phyloP scores from a whole-genome alignment of 305 asterid genomes.

The Solanum chacoense region DNA sequence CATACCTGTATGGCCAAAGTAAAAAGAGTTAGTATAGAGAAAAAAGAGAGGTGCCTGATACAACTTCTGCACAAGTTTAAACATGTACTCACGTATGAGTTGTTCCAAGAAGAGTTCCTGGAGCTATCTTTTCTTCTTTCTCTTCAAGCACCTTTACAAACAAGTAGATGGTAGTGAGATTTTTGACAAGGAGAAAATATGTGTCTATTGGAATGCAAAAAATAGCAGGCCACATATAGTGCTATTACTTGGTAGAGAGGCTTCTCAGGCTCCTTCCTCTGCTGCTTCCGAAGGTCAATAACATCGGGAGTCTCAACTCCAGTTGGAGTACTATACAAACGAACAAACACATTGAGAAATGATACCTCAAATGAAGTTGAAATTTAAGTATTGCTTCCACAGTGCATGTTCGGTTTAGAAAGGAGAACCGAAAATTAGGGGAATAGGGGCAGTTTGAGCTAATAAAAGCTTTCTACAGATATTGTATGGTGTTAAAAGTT shows the following conservation, averaged over 20 bases:
- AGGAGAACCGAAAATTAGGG: not conserved
- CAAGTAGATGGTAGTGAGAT: not conserved
- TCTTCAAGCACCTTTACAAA: conserved; percentile 76
- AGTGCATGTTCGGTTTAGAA: not conserved
- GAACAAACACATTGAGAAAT: conserved; percentile 5
- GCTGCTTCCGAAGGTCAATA: conserved; percentile 97
- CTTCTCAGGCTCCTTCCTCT: conserved; percentile 94
- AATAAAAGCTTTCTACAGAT: not conserved
- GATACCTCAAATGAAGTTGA: not conserved
- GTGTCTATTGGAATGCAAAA: not conserved
- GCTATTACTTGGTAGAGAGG: conserved; percentile 76
- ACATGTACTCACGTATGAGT: conserved; percentile 56
- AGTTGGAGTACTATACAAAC: conserved; percentile 69
- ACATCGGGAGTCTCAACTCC: conserved; percentile 99
- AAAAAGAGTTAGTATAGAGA: not conserved
- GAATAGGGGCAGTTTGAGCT: not conserved
- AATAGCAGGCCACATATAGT: not conserved
- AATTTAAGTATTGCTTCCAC: not conserved
- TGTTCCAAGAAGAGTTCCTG: conserved; percentile 76
- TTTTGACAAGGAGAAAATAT: not conserved
- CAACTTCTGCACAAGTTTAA: not conserved
- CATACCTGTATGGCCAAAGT: conserved; percentile 41
- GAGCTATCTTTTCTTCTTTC: conserved; percentile 80
- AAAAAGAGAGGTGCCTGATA: not conserved
- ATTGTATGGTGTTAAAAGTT: not conserved